These are phyloP conservation scores for Aspergillus unguis DNA, from an alignment of 2,329 filamentous ascomycete species.

Conservation along the genomic window DNA sequence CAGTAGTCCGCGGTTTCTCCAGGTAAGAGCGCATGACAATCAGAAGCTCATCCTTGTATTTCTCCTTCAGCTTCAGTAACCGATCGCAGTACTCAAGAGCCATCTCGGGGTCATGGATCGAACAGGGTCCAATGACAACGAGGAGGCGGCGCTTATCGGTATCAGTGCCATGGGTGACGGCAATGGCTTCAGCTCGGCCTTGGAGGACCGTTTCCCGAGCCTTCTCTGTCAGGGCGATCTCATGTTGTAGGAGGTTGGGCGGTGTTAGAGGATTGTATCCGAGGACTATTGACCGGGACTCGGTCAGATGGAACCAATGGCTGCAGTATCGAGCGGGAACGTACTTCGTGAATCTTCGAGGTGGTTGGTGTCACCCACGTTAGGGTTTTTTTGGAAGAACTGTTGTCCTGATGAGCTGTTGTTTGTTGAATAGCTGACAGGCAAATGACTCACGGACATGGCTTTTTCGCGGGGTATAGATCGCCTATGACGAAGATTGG, in stretches of 20 bases:
- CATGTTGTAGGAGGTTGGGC: conserved; percentile 90
- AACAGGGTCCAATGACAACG: conserved; percentile 91
- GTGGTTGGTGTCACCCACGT: conserved; percentile 69
- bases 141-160: conserved; percentile 56
- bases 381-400: conserved; percentile 76
- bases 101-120: conserved; percentile 88
- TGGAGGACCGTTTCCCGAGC: conserved; percentile 54
- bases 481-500: background rate
- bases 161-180: conserved; percentile 60
- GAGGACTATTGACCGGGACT: conserved; percentile 54
- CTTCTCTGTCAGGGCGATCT: conserved; percentile 60
- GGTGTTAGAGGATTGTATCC: conserved; percentile 92
- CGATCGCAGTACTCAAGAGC: conserved; percentile 91
- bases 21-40: conserved; percentile 98
- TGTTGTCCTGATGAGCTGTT: conserved; percentile 28
- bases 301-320: background rate
- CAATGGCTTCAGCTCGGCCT: conserved; percentile 59
- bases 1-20: conserved; percentile 95
- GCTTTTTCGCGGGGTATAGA: conserved; percentile 19
- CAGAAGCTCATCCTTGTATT: conserved; percentile 82
- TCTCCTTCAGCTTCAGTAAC: conserved; percentile 75
- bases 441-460: conserved; percentile 34
- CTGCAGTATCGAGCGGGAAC: conserved; percentile 27
- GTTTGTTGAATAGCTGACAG: conserved; percentile 10
- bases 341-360: conserved; percentile 81